Percentiles rank a stretch among this genome's conserved stretches.
Conservation (phyloP, 73 alveolate genomes). For the Tetrahymena thermophila region DNA sequence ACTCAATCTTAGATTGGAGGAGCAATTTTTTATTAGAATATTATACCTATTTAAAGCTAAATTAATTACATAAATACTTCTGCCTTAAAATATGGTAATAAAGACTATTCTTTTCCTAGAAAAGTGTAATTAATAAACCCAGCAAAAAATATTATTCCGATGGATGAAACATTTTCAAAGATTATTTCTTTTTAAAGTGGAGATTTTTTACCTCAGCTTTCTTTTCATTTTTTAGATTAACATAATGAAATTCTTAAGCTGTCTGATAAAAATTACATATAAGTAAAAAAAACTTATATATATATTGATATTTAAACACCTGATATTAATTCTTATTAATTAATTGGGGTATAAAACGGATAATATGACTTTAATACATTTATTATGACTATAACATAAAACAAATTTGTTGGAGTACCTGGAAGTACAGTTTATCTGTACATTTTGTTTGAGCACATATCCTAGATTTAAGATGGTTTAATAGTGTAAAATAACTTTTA, state of each 20-base stretch:
- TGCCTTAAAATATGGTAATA: not conserved
- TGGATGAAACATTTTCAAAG: not conserved
- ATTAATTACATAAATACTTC: not conserved
- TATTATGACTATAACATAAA: not conserved
- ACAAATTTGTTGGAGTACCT: not conserved
- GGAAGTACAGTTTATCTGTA: not conserved
- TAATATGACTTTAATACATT: not conserved
- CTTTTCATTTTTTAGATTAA: not conserved
- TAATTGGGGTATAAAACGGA: not conserved
- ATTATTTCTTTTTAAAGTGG: not conserved
- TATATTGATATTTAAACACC: not conserved
- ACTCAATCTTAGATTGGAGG: not conserved
- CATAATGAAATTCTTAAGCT: not conserved
- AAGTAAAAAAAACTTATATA: not conserved
- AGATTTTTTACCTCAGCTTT: not conserved
- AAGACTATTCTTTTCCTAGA: not conserved
- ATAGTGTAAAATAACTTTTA: not conserved
- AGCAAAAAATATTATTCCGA: not conserved
- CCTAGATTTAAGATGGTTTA: not conserved
- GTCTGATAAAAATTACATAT: not conserved
- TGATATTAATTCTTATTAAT: not conserved
- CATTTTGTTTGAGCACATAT: not conserved
- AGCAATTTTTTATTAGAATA: not conserved
- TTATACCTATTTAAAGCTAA: not conserved
- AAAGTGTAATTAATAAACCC: not conserved